These are phyloP conservation scores for Stemphylium lycopersici DNA, from an alignment of 2,329 filamentous ascomycete species.

Conservation along the genomic window DNA sequence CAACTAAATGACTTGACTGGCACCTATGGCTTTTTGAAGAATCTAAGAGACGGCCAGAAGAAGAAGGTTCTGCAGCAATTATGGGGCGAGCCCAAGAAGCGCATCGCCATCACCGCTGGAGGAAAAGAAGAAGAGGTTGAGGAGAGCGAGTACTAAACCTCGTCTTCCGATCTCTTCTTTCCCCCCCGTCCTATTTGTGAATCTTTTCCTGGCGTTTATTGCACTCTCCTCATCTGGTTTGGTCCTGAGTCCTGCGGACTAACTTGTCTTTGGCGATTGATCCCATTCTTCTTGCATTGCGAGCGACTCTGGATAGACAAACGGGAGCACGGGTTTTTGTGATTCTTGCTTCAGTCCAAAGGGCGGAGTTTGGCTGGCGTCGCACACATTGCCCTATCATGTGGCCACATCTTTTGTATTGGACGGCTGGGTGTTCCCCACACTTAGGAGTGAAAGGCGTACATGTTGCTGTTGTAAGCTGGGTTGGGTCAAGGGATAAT, in stretches of 20 bases:
- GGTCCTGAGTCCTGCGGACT: no score
- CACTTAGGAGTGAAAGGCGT: neutral
- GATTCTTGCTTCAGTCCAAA: neutral
- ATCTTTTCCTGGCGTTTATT: slow-evolving; percentile 2
- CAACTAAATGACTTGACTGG: slow-evolving; percentile 84
- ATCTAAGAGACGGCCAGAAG: slow-evolving; percentile 79
- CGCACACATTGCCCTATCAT: neutral
- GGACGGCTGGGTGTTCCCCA: no score
- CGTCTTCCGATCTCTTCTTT: neutral
- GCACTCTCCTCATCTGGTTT: no score
- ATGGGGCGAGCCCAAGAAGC: slow-evolving; percentile 50
- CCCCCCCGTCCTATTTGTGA: neutral
- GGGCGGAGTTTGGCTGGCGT: slow-evolving; percentile 3
- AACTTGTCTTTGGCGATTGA: neutral
- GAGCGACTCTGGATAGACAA: slow-evolving; percentile 5
- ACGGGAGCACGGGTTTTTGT: slow-evolving; percentile 2
- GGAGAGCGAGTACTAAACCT: slow-evolving; percentile 6
- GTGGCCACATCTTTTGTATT: no score
- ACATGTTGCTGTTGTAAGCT: neutral
- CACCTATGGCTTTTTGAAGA: slow-evolving; percentile 78
- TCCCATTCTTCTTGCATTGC: slow-evolving; percentile 1
- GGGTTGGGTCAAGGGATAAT: neutral
- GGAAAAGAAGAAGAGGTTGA: slow-evolving; percentile 28
- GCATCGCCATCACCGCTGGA: slow-evolving; percentile 34
- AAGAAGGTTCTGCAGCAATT: slow-evolving; percentile 80